Base-by-base conservation (phyloP, 768 basidiomycete genomes). In the Russula sp. region DNA sequence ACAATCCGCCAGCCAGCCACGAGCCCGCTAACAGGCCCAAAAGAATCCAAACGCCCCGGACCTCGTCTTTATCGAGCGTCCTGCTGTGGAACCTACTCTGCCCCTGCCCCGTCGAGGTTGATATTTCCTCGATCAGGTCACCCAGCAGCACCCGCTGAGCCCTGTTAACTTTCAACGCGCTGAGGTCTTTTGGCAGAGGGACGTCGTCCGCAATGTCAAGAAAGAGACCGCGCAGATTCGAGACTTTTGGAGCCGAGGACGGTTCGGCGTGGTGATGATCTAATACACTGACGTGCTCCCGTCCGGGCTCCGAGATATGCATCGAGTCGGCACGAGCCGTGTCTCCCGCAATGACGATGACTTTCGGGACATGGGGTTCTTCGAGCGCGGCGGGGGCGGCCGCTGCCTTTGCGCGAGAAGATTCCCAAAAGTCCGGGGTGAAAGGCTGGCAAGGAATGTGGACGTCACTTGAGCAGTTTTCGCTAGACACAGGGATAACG, bases 381-480 rank as follows among this genome's bases (percentile, higher is more conserved):
- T 59, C 70, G 1, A 66, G 66, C 37, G 74, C 66, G 8, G 62
- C 58, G n/a, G 64, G 62, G 22, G 68, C 62, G 62, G 66, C 40
- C 47, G 72, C 47, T 49, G 73, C 68, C 67, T 78, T 72, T 49
- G 74, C 65, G 13, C 72, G 73, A n/a, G 78, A 77, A 0, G 84
- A 81, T 45, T 79, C 75, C 80, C 82, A 86, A 67, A 83, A 79
- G 75, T 87, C 85, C 39, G 80, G 81, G 1, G 79, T 70, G 70
- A 80, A 81, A 10, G 87, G 86, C 86, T 88, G 68, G 10, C 2
- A 65, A 31, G 44, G 55, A 59, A 20, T 59, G 45, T 31, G 61
- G 22, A 62, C 51, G 57, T 27, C 55, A 18, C 51, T 55, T 58
- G 61, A 54, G 57, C 59, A 34, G 54, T 55, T 39, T 68, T 34